These are phyloP conservation scores for Aspergillus aculeatus DNA, from an alignment of 2,329 filamentous ascomycete genomes.

Conservation along the genomic window DNA sequence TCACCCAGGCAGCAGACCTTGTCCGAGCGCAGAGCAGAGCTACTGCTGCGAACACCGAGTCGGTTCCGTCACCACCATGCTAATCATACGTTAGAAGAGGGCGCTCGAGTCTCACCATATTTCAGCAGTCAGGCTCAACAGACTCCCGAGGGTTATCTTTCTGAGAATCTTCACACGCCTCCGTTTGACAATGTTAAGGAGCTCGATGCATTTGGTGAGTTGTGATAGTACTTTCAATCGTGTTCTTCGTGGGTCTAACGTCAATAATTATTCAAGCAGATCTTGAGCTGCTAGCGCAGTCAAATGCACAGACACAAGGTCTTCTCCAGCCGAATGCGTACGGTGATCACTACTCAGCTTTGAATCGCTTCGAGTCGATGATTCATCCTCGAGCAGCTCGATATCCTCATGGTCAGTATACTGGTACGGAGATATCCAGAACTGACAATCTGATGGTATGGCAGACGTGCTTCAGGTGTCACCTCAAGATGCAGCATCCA, in stretches of 20 bases:
- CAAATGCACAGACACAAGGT: slow-evolving; percentile 17
- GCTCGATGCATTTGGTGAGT: slow-evolving; percentile 52
- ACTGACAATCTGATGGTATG: slow-evolving; percentile 4
- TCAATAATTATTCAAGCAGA: slow-evolving; percentile 25
- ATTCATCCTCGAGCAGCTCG: background rate
- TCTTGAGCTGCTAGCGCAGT: slow-evolving; percentile 38
- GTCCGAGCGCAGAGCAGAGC: slow-evolving; percentile 12
- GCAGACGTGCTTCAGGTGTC: slow-evolving; percentile 21
- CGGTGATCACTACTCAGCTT: background rate
- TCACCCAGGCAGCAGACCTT: slow-evolving; percentile 11
- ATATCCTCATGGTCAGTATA: slow-evolving; percentile 29
- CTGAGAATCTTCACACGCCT: background rate
- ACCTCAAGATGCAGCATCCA: slow-evolving; percentile 25
- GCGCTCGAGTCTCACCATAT: slow-evolving; percentile 17
- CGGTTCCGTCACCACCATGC: slow-evolving; percentile 11
- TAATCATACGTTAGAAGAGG: slow-evolving; percentile 25
- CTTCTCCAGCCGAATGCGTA: slow-evolving; percentile 2
- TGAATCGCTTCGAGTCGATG: background rate
- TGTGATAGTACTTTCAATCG: slow-evolving; percentile 15
- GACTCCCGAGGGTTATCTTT: background rate
- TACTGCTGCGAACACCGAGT: background rate
- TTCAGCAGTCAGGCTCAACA: slow-evolving; percentile 6
- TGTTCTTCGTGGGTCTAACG: background rate
- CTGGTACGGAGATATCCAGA: background rate
- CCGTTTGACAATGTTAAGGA: slow-evolving; percentile 27